Base-by-base conservation (phyloP, 306 rosid genomes). In the Oemleria cerasiformis region DNA sequence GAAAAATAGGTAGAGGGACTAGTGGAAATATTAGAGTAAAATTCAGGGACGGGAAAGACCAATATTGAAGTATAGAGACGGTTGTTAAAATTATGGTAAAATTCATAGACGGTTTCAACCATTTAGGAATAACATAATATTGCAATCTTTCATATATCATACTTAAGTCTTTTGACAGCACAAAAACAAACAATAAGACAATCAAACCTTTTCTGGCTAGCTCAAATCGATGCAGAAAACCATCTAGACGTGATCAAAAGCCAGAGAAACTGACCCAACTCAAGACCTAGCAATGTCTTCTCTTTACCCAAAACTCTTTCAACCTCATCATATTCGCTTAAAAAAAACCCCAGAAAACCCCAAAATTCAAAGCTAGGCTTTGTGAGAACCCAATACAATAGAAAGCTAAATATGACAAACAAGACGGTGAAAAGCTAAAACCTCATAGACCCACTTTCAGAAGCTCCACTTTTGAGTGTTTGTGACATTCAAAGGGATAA, bases 261-360 rank as follows among this genome's bases (percentile, higher is more conserved):
- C 11, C 97, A 94, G 34, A 94, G 92, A 78, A 94, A 65, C 62
- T 94, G 98, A n/a, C 98, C 98, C 85, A 94, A 75, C 34, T 85
- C 96, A 30, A 94, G 91, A 41, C 96, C 92, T 13, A 82, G 73
- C 56, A 94, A 17, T 1, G 91, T 89, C 54, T 87, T n/a, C n/a
- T 84, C 76, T 76, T 82, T n/a, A 88, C 84, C 69, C 84, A 94
- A 70, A 83, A 79, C 58, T 76, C 75, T 34, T 65, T 71, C 11
- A 71, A 82, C 53, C 3, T 55, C 44, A 23, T 15, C 89, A 85
- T 91, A 40, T 51, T 80, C 20, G 55, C 50, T n/a, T 10, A 21
- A 42, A 0, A 68, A 42, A 56, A 54, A 14, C 44, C 51, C 70
- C n/a, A 55, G 61, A 51, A 56, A 43, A 20, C 19, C 44, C 20